These are phyloP conservation scores for Fonsecaea multimorphosa DNA, from an alignment of 2,329 filamentous ascomycete genomes.

Conservation along the genomic window DNA sequence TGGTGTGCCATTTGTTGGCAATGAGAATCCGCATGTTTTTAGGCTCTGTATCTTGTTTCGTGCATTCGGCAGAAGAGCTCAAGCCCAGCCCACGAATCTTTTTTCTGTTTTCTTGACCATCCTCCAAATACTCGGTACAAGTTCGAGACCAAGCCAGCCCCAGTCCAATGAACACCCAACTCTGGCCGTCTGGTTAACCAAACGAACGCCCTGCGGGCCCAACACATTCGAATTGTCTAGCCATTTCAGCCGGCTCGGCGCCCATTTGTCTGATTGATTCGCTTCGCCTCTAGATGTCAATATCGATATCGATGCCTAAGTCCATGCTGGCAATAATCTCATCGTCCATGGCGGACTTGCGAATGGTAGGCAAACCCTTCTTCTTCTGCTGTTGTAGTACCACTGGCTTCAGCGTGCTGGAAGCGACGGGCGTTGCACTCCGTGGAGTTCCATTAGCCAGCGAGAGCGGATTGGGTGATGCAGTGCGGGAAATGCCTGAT, in stretches of 20 bases:
- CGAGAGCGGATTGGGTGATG: conserved; percentile 38
- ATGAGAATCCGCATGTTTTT: not conserved
- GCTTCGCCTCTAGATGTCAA: conserved; percentile 47
- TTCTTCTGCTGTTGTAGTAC: conserved; percentile 47
- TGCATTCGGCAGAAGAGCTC: not conserved
- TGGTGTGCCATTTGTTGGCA: not conserved
- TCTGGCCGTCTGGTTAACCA: not conserved
- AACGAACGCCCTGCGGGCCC: not conserved
- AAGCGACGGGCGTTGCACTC: conserved; percentile 27
- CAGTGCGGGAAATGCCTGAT: conserved; percentile 45
- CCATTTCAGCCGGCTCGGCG: not conserved
- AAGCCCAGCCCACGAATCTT: not conserved
- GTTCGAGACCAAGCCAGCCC: not conserved
- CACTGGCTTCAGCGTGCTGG: conserved; percentile 27
- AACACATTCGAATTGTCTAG: not conserved
- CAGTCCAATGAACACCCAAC: not conserved
- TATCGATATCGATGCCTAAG: conserved; percentile 89
- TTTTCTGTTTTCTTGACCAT: not conserved
- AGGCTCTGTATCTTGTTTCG: not conserved
- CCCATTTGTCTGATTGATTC: not conserved
- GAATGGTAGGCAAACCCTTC: conserved; percentile 69
- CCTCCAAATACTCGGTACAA: not conserved
- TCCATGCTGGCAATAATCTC: conserved; percentile 91
- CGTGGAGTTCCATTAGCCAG: conserved; percentile 33
- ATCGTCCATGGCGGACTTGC: conserved; percentile 80